A percentile compares a stretch with the other conserved stretches of the same genome.
phyloP scores from a whole-genome alignment of 1,284 basidiomycete species.

The Schizophyllum amplum region DNA sequence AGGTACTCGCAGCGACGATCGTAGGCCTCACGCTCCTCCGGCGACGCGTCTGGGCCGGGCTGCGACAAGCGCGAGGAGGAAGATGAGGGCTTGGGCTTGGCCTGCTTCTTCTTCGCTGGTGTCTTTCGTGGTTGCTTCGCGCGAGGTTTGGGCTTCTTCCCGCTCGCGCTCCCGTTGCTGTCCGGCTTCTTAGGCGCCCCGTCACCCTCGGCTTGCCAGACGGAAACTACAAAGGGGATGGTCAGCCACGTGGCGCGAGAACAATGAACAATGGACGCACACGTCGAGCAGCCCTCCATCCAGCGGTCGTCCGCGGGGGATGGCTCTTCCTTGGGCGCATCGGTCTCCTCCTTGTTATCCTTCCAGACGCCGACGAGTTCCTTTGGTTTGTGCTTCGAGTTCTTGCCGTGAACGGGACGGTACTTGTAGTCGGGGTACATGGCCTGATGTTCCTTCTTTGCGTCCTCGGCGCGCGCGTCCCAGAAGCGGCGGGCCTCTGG shows the following conservation, averaged over 20 bases:
- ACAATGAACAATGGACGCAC: not conserved
- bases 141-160: not conserved
- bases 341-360: not conserved
- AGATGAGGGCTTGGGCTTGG: not conserved
- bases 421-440: not conserved
- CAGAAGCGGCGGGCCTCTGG: not conserved
- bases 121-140: too few relatives aligned
- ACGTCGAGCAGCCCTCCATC: not conserved
- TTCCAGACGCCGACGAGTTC: not conserved
- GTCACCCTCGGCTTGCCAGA: not conserved
- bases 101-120: too few relatives aligned
- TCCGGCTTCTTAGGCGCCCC: too few relatives aligned
- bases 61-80: not conserved
- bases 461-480: not conserved
- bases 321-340: not conserved
- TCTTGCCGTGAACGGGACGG: not conserved
- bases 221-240: not conserved
- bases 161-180: too few relatives aligned
- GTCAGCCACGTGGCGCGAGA: not conserved
- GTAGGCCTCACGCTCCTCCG: not conserved
- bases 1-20: not conserved
- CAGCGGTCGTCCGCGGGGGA: not conserved
- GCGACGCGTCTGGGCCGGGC: too few relatives aligned
- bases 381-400: not conserved
- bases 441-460: not conserved